Percentiles rank a stretch among this genome's conserved stretches.
Evolutionary conservation across 2,329 filamentous ascomycete species (phyloP).

Genomic region (Exophiala xenobiotica): DNA sequence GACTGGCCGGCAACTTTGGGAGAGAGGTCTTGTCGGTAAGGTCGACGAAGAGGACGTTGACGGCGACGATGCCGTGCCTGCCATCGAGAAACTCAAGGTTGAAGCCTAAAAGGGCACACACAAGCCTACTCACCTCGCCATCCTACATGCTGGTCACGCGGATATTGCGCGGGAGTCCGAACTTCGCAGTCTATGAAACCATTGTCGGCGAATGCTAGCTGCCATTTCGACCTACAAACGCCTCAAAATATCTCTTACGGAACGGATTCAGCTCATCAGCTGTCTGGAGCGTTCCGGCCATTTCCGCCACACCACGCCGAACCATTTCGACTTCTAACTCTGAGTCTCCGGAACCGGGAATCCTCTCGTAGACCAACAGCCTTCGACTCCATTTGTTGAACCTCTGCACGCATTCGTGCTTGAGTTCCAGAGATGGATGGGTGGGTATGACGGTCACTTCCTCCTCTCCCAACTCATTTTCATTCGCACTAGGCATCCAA

Average conservation of each 20-base stretch:
- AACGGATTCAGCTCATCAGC: conserved; percentile 70
- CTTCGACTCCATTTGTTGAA: conserved; percentile 94
- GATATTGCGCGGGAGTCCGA: not conserved
- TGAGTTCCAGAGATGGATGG: conserved; percentile 71
- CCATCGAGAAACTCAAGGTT: conserved; percentile 71
- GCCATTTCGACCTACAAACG: conserved; percentile 16
- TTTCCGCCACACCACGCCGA: conserved; percentile 43
- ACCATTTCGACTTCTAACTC: not conserved
- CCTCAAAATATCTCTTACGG: conserved; percentile 48
- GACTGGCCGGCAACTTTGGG: conserved; percentile 75
- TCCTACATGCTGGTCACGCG: no score
- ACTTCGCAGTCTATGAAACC: not conserved
- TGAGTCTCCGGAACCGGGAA: conserved; percentile 51
- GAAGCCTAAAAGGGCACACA: conserved; percentile 47
- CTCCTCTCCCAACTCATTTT: conserved; percentile 73
- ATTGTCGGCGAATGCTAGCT: conserved; percentile 7
- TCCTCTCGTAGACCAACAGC: conserved; percentile 79
- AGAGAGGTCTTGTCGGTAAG: conserved; percentile 67
- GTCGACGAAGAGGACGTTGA: conserved; percentile 65
- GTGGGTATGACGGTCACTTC: conserved; percentile 38
- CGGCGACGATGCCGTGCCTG: conserved; percentile 61
- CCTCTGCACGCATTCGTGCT: conserved; percentile 75
- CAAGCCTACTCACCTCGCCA: no score
- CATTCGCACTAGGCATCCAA: conserved; percentile 94
- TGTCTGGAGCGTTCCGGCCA: conserved; percentile 42